phyloP scores from a whole-genome alignment of 257 asterid species.

The Solanum piurae region DNA sequence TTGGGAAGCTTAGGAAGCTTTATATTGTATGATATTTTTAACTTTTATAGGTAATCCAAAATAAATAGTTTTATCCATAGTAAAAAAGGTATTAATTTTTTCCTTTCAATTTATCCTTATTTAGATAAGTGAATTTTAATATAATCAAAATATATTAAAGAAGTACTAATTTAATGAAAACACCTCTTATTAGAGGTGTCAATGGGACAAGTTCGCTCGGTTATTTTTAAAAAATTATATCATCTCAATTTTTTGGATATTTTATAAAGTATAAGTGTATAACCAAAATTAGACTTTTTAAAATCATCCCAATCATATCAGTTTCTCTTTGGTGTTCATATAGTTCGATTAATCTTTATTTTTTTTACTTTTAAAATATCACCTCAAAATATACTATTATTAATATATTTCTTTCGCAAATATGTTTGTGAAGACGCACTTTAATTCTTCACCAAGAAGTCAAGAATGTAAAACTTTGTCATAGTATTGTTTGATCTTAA shows the following conservation, averaged over 20 bases:
- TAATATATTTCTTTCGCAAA: neutral
- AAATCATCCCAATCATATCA: too few species aligned
- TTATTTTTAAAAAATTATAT: too few species aligned
- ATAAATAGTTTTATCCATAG: neutral
- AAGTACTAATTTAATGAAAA: neutral
- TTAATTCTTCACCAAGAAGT: neutral
- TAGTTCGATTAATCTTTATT: too few species aligned
- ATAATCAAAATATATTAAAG: neutral
- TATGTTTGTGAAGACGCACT: neutral
- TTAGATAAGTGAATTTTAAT: neutral
- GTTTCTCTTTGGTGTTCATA: neutral
- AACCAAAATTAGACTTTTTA: neutral
- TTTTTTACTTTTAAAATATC: too few species aligned
- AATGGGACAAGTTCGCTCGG: neutral
- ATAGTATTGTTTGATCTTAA: neutral
- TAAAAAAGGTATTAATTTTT: neutral
- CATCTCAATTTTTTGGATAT: neutral
- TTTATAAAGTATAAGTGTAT: neutral
- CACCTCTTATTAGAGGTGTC: too few species aligned
- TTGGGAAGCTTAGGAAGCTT: neutral
- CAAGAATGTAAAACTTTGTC: neutral
- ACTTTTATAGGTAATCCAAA: neutral
- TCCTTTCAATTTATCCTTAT: neutral
- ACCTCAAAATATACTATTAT: neutral
- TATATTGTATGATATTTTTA: neutral